Evolutionary conservation across 441 rosid genomes (phyloP), one percentile per base, ranked within the genome.

Genomic region (Dalechampia spathulata): DNA sequence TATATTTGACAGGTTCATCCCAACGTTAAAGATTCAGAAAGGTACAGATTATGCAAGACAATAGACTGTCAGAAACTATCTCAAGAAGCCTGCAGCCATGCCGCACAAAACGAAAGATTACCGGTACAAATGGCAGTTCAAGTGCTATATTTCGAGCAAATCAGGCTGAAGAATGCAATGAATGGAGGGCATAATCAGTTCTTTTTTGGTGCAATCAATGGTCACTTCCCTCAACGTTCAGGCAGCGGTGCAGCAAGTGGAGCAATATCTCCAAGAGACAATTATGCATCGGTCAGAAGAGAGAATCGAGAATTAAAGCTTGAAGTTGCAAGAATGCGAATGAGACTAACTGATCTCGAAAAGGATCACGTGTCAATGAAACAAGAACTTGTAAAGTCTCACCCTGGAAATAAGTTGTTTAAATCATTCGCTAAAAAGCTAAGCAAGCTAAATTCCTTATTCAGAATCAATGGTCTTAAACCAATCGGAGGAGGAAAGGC

Each of bases 41-140:
- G 95, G 21, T 86, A 86, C 71, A 61, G 95, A 41, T 90, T 91
- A 1, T 83, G 95, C 79, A 90, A 91, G 67, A 85, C 96, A 25
- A 91, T 87, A 40, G 95, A 91, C 67, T 80, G 88, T 55, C 98
- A 91, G 65, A 91, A 87, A 71, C 75, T 91, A 51, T 85, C 98
- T 7, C 96, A 87, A 61, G 98, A 91, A 73, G 98, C 98, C 25
- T 91, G 98, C 71, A 85, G 96, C 75, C 96, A 91, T 12, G 98
- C 95, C 0, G 96, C 95, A 0, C 98, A 91, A 44, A 87, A 91
- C 50, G 98, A 91, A 64, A 83, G 96, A 65, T 52, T 91, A 19
- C 98, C 98, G 0, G 91, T 88, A 34, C 98, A 87, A 62, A 91
- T 87, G 98, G 95, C 98, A 4, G 95, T 91, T 41, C 98, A 91